These are phyloP conservation scores for Phytophthora pisi DNA, from an alignment of 352 stramenopile genomes.

Conservation along the genomic window DNA sequence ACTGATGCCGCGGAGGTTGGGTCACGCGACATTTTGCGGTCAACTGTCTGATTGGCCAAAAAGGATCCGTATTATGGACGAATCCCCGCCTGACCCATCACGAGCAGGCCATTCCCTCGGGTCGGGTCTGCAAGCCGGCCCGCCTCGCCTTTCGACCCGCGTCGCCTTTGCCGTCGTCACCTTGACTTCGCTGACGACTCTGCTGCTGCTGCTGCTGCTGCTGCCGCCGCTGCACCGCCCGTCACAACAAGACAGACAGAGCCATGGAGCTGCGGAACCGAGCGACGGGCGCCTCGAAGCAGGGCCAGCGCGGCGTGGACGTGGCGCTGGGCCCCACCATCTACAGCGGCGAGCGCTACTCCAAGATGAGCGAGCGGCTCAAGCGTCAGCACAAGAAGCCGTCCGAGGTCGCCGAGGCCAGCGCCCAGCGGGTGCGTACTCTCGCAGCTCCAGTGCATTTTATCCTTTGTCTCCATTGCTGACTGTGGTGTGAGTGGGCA, in stretches of 20 bases:
- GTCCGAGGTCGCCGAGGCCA: slow-evolving; percentile 45
- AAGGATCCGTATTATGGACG: background rate
- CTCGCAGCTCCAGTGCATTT: background rate
- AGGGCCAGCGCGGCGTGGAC: slow-evolving; percentile 41
- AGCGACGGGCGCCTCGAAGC: slow-evolving; percentile 37
- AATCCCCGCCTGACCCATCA: slow-evolving; percentile 9
- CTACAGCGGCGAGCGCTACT: slow-evolving; percentile 83
- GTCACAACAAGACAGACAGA: background rate
- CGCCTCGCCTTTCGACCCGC: background rate
- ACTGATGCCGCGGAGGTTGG: slow-evolving; percentile 13
- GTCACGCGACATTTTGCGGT: slow-evolving; percentile 21
- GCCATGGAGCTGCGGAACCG: slow-evolving; percentile 75
- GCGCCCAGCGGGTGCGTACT: slow-evolving; percentile 42
- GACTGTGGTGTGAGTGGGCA: background rate
- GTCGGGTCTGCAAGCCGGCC: background rate
- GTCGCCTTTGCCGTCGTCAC: slow-evolving; percentile 7
- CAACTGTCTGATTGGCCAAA: slow-evolving; percentile 15
- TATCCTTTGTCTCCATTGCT: background rate
- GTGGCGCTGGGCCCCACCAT: slow-evolving; percentile 78
- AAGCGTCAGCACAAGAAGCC: slow-evolving; percentile 71
- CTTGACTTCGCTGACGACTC: slow-evolving; percentile 2
- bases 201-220: background rate
- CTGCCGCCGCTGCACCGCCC: background rate
- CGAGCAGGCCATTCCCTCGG: background rate
- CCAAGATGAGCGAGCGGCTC: slow-evolving; percentile 83